Base-by-base conservation (phyloP, 2,329 filamentous ascomycete species). In the Fusarium pilosicola region DNA sequence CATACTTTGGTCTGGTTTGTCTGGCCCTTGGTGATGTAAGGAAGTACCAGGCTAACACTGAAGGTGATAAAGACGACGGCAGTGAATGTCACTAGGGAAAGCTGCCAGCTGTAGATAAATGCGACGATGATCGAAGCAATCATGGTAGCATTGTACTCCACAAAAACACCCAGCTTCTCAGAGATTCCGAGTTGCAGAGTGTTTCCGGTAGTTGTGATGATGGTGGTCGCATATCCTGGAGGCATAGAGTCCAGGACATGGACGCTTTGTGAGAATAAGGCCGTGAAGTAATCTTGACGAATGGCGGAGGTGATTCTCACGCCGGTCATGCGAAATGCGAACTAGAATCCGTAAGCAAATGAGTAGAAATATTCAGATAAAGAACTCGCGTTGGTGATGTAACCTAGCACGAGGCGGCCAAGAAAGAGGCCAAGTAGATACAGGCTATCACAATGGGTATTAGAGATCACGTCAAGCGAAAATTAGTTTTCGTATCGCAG, bases 161-260 rank as follows among this genome's bases (percentile, higher is more conserved):
- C 79, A 3, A 87, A 78, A 5, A 79, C 79, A 4, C 82, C 82
- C 10, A 89, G 79, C 60, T 86, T 85, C 71, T 89, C 87, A 0
- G 87, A 88, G n/a, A 89, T 85, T 24, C 86, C 87, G 32, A 86
- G 80, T 64, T 89, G 88, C 17, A 89, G 83, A 0, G 84, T 85
- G 70, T 88, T 89, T 38, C 86, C 84, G 0, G 85, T 85, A 0
- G 84, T 84, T 0, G 87, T 89, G 72, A 89, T 87, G 3, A 86
- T 84, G 45, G 85, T 85, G 1, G 85, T 84, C 6, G 87, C 85
- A 22, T 84, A 84, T 22, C 87, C 87, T 0, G 86, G 79, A 3
- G 87, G 86, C 30, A 88, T 79, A 24, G 84, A 82, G 63, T 88
- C 87, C 22, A 89, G 80, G 14, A 82, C 83, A 65, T 83, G 84